A percentile compares a stretch with the other conserved stretches of the same genome.
Evolutionary conservation across 192 early-diverging fungal genomes (phyloP).

Genomic region (Coemansia pectinata): DNA sequence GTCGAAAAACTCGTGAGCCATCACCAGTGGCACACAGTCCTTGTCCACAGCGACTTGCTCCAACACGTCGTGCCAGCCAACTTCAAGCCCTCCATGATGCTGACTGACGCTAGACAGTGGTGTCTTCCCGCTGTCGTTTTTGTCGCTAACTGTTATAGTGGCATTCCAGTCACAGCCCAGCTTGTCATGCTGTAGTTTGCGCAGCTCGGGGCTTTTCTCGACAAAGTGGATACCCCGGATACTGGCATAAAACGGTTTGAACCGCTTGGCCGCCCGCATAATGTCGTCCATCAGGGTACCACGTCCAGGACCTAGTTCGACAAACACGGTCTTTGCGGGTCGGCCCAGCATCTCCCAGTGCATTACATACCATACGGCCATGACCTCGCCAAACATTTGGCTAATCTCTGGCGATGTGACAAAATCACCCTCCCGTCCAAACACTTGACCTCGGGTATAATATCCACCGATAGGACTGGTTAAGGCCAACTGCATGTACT

Average conservation of each 20-base stretch:
- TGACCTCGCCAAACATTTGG: slow-evolving; percentile 96
- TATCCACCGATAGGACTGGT: slow-evolving; percentile 90
- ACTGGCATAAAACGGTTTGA: slow-evolving; percentile 63
- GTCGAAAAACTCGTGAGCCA: slow-evolving; percentile 98
- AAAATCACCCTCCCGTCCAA: slow-evolving; percentile 92
- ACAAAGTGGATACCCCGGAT: slow-evolving; percentile 76
- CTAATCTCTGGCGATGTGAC: slow-evolving; percentile 96
- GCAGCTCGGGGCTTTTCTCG: slow-evolving; percentile 80
- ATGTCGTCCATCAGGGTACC: slow-evolving; percentile 95
- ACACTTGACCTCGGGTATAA: slow-evolving; percentile 89
- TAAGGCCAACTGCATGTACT: slow-evolving; percentile 88
- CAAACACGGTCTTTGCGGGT: slow-evolving; percentile 59
- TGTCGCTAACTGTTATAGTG: slow-evolving; percentile 12
- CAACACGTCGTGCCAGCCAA: slow-evolving; percentile 70
- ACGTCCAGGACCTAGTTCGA: slow-evolving; percentile 89
- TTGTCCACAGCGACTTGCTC: slow-evolving; percentile 50
- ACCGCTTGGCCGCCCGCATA: slow-evolving; percentile 72
- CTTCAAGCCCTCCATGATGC: slow-evolving; percentile 19
- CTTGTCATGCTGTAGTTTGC: slow-evolving; percentile 61
- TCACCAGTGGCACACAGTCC: slow-evolving; percentile 66
- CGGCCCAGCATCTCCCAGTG: slow-evolving; percentile 74
- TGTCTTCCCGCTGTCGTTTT: not conserved
- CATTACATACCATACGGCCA: slow-evolving; percentile 87
- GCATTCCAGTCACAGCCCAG: slow-evolving; percentile 40
- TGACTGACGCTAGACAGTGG: slow-evolving; percentile 1